phyloP scores from a whole-genome alignment of 2,329 filamentous ascomycete genomes.

The Botrytis deweyae region DNA sequence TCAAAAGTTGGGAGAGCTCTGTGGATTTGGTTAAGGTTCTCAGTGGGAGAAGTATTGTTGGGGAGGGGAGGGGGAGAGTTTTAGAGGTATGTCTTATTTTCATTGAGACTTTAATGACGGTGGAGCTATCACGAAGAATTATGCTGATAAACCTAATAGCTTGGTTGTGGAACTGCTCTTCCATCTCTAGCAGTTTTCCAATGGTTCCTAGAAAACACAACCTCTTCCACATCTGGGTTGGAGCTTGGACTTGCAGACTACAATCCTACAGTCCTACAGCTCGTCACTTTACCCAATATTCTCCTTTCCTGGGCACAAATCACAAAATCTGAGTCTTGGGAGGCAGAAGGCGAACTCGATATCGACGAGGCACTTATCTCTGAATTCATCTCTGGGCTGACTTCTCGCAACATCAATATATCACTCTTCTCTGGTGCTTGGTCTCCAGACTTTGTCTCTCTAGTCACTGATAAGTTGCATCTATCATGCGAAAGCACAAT shows the following conservation, averaged over 20 bases:
- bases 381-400: slow-evolving; percentile 58
- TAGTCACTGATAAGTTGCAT: slow-evolving; percentile 45
- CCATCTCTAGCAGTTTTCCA: slow-evolving; percentile 72
- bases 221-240: slow-evolving; percentile 38
- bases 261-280: slow-evolving; percentile 72
- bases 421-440: slow-evolving; percentile 74
- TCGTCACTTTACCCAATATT: slow-evolving; percentile 78
- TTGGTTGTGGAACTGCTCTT: slow-evolving; percentile 76
- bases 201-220: slow-evolving; percentile 45
- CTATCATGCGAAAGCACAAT: slow-evolving; percentile 42
- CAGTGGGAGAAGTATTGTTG: slow-evolving; percentile 8
- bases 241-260: slow-evolving; percentile 74
- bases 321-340: slow-evolving; percentile 29
- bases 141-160: slow-evolving; percentile 44
- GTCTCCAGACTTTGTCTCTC: slow-evolving; percentile 61
- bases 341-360: slow-evolving; percentile 39
- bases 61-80: slow-evolving; percentile 28
- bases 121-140: not conserved
- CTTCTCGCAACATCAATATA: slow-evolving; percentile 52
- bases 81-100: slow-evolving; percentile 35
- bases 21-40: slow-evolving; percentile 70
- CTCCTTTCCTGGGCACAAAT: slow-evolving; percentile 61
- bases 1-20: slow-evolving; percentile 89
- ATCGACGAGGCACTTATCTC: slow-evolving; percentile 49
- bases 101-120: not conserved